Evolutionary conservation across 106 monocot species (phyloP).

Genomic region (Dendrobium huoshanense): DNA sequence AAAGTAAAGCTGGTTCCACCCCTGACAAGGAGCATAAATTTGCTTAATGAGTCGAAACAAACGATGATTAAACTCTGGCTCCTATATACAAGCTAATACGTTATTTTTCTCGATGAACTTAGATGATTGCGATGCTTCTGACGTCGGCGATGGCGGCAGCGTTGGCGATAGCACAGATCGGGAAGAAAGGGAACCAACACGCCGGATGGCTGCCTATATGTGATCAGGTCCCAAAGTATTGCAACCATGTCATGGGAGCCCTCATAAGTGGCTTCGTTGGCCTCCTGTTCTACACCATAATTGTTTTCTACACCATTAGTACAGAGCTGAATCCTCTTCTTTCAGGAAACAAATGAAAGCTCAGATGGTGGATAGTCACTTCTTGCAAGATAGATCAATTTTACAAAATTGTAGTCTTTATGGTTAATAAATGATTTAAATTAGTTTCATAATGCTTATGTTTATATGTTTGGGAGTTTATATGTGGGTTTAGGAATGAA

Average conservation of each 20-base stretch:
- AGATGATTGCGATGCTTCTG: conserved; percentile 58
- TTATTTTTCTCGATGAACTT: not conserved
- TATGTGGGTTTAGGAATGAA: not conserved
- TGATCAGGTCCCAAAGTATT: conserved; percentile 41
- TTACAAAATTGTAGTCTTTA: not conserved
- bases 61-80: not conserved
- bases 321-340: conserved; percentile 7
- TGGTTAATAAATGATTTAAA: not conserved
- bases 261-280: conserved; percentile 41
- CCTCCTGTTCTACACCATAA: conserved; percentile 25
- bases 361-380: not conserved
- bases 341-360: not conserved
- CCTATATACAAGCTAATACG: not conserved
- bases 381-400: not conserved
- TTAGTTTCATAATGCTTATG: not conserved
- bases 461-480: not conserved
- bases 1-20: no score
- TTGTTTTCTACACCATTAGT: conserved; percentile 41
- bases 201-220: conserved; percentile 85
- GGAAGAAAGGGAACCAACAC: conserved; percentile 65
- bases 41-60: not conserved
- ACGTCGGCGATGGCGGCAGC: conserved; percentile 50
- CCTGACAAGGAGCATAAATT: no score
- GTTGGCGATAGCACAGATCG: conserved; percentile 44
- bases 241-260: conserved; percentile 53